These are phyloP conservation scores for Allium sativum DNA, from an alignment of 106 monocot genomes.

Conservation along the genomic window DNA sequence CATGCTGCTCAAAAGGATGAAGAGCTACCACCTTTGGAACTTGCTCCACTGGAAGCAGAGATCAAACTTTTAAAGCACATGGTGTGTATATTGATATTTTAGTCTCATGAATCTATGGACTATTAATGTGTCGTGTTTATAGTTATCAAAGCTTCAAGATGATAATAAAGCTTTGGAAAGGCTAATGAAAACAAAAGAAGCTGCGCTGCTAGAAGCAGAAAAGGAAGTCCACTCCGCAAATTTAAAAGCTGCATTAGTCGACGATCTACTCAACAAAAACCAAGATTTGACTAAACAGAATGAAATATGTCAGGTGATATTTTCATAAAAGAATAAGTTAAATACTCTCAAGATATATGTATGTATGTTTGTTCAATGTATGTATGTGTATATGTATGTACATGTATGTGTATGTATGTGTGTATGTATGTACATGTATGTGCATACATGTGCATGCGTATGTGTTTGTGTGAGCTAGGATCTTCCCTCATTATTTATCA, in stretches of 20 bases:
- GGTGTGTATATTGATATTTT: conserved; percentile 17
- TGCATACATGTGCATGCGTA: too few relatives aligned
- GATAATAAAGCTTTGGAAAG: conserved; percentile 80
- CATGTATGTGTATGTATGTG: too few relatives aligned
- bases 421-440: too few relatives aligned
- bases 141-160: conserved; percentile 71
- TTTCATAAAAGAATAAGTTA: too few relatives aligned
- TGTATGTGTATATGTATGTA: too few relatives aligned
- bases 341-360: too few relatives aligned
- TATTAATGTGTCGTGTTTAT: conserved; percentile 1
- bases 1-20: conserved; percentile 91
- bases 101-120: background rate
- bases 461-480: too few relatives aligned
- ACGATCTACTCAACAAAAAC: conserved; percentile 76
- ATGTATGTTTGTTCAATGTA: too few relatives aligned
- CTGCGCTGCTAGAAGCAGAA: conserved; percentile 66
- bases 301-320: conserved; percentile 67
- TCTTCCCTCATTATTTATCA: too few relatives aligned
- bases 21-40: conserved; percentile 63
- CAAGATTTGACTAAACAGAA: conserved; percentile 77
- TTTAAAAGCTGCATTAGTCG: conserved; percentile 67
- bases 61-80: conserved; percentile 57
- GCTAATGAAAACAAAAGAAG: conserved; percentile 76
- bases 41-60: conserved; percentile 82
- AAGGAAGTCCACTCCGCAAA: conserved; percentile 66